Evolutionary conservation across 169 alveolate genomes (phyloP), one percentile per base, ranked within the genome.

Genomic region (Plasmodium relictum): DNA sequence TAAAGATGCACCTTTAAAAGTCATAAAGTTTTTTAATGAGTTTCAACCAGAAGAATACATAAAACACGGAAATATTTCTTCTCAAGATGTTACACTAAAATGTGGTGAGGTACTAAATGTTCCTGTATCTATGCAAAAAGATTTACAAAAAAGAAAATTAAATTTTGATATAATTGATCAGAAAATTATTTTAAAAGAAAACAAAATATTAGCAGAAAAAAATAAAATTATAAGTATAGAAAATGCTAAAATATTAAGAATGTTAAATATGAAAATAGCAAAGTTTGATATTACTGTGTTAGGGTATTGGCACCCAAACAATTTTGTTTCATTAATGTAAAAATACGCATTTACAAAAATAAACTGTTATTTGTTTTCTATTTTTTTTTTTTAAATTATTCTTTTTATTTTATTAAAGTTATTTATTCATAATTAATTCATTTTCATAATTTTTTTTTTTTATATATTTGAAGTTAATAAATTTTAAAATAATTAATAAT

Each of bases 101-200:
- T 26, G 66, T 45, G 92, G 92, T n/a, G 80, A 69, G 0, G 76
- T 70, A 22, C 59, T 86, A 86, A 66, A 86, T 44, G 92, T 71
- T 6, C 92, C 92, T 31, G 87, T 72, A 3, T 86, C 92, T 44
- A 86, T 86, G 92, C 92, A 86, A 44, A 86, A 86, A 20, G 92
- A 86, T 86, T 86, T 86, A 61, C 92, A 86, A 71, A 61, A 86
- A 86, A 70, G 74, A 24, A 86, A 71, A 70, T 48, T 86, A 58
- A 86, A 71, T 72, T 86, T 86, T 54, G 92, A 86, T 48, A 86
- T 86, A 50, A 31, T 69, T 31, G 92, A 86, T 86, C 92, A 86
- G 42, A 86, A 86, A 70, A 86, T 86, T 70, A 73, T 86, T 50
- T 44, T 86, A 86, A 45, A 50, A 3, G 88, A 86, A 71, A 66